Base-by-base conservation (phyloP, 148 eudicot genomes). In the Fagopyrum homotropicum region DNA sequence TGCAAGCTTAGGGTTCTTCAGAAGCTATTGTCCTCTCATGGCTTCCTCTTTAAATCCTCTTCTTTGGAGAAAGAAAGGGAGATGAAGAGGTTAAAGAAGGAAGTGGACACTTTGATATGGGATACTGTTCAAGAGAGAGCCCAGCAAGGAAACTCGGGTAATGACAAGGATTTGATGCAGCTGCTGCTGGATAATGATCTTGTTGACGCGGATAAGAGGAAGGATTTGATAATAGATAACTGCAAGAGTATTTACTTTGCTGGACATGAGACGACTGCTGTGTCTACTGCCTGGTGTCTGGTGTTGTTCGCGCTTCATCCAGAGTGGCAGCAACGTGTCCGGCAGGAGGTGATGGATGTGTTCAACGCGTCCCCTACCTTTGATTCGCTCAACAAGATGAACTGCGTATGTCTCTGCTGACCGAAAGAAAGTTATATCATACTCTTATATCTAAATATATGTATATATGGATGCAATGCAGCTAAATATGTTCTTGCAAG, bases 241-340 rank as follows among this genome's bases (percentile, higher is more conserved):
- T 88, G 91, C 85, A 90, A 90, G 80, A 90, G 66, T 61, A 80
- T 89, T 63, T 90, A 88, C 69, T 83, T 88, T 72, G 90, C 90
- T 73, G 91, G 90, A 72, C 85, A 88, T 66, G 91, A 90, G 72
- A 84, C 90, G 45, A 86, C 92, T 46, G 85, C 91, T 44, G 72
- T 81, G n/a, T 46, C 92, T 9, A 83, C 83, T 51, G 47, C 86
- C 60, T 90, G 95, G 90, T 75, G 85, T 73, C 73, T 88, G 76
- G 80, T 90, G 89, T 57, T 84, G 63, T 51, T 90, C 26, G 89
- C 88, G 11, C 79, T 77, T 1, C 9, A 86, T 77, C 90, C 86
- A 44, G 85, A 88, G 2, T 90, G 90, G 95, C 92, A 88, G 81
- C 78, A 75, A 77, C 94, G 82, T 30, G 83, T 80, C 47, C 89